Evolutionary conservation across 345 rosid species (phyloP).

Genomic region (Laguncularia racemosa): DNA sequence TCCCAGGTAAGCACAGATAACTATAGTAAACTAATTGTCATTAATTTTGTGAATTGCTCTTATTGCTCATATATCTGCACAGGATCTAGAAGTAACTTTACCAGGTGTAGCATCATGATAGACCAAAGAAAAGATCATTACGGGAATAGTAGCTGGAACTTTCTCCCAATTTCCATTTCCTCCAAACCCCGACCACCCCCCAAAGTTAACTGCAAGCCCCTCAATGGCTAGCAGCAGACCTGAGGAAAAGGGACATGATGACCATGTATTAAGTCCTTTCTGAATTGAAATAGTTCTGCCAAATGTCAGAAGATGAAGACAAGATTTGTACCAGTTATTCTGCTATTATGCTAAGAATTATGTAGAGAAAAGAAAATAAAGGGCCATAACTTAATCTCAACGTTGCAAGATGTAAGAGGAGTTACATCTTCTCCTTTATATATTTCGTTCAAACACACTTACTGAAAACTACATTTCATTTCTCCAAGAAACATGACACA

Average conservation of each 20-base stretch:
- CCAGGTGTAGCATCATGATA: conserved; percentile 58
- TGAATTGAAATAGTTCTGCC: neutral
- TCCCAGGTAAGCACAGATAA: conserved; percentile 59
- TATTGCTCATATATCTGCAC: neutral
- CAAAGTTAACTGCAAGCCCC: conserved; percentile 28
- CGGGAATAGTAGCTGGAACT: conserved; percentile 50
- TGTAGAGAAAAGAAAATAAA: too few species aligned
- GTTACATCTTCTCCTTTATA: too few species aligned
- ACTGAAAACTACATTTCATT: too few species aligned
- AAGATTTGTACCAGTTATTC: too few species aligned
- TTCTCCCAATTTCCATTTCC: conserved; percentile 45
- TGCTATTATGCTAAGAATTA: too few species aligned
- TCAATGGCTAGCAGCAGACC: conserved; percentile 54
- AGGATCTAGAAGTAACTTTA: conserved; percentile 9
- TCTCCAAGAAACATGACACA: too few species aligned
- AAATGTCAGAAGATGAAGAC: too few species aligned
- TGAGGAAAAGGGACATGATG: conserved; percentile 8
- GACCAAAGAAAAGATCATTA: conserved; percentile 51
- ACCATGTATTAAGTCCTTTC: neutral
- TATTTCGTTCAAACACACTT: too few species aligned
- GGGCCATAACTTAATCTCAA: too few species aligned
- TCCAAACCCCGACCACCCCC: conserved; percentile 49
- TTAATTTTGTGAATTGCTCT: neutral
- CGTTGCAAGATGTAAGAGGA: too few species aligned
- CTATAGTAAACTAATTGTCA: conserved; percentile 19